Evolutionary conservation across 352 stramenopile species (phyloP), one percentile per base, ranked within the genome.

Genomic region (Phytophthora cactorum): DNA sequence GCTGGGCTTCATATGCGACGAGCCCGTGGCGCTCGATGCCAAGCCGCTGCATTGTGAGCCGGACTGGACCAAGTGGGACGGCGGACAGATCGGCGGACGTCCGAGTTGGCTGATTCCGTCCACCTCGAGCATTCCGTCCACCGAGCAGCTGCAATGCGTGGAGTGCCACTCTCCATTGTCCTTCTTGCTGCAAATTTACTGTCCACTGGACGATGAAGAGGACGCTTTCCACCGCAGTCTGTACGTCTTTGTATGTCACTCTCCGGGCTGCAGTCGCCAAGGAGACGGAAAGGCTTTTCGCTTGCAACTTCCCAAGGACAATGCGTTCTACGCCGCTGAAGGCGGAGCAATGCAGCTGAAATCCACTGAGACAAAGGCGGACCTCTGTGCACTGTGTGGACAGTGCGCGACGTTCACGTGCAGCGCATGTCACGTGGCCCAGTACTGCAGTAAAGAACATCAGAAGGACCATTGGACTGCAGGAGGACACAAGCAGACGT

Each of bases 131-230:
- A 61, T 89, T 53, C 86, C 87, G 27, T 68, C 63, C 41, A 75
- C 59, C 10, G 66, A 73, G 43, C 53, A 82, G 17, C 72, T 94
- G n/a, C 50, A 72, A 34, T 96, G 89, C 58, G 5, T 17, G 0
- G 75, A 77, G 28, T 96, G 88, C 65, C 47, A 45, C 27, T 59
- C 32, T 58, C 75, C 78, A 31, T 62, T 97, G 61, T 66, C 84
- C 10, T 97, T 97, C 56, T 69, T 98, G 50, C 54, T 95, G 62
- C 95, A 98, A 77, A 87, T 98, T 57, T 98, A 98, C 66, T 97
- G 91, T 60, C 95, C 95, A 39, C 75, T 97, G 36, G 93, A 98
- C 73, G 86, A 96, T 22, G 61, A 84, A 12, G 31, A 70, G 22
- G 79, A 96, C 63, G 94, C 93, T 63, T 98, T 98, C 74, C 95